Base-by-base conservation (phyloP, 345 rosid genomes). In the Dimocarpus longan region DNA sequence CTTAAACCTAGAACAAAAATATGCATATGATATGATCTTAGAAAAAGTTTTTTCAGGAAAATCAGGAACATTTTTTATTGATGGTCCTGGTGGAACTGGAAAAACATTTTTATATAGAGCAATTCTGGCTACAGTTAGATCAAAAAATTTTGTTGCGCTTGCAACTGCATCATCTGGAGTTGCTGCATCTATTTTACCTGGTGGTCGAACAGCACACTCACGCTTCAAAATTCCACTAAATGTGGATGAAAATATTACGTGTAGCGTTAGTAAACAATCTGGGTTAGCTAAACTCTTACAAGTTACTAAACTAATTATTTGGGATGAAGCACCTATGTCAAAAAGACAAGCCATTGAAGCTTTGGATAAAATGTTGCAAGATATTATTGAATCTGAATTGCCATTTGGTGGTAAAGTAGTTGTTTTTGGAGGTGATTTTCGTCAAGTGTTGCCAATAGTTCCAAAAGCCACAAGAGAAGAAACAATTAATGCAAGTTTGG, bases 71-170 rank as follows among this genome's bases (percentile, higher is more conserved):
- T 10, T 73, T 48, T 72, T 73, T 44, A 40, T 74, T 12, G 39
- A 80, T 74, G 63, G 68, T 0, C 54, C 19, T 8, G 10, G 78
- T 6, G 80, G 70, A 21, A 78, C 13, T 18, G 64, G 71, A 26
- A 70, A 78, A 70, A 78, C 70, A 42, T 79, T 6, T 43, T 37
- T 79, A 9, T 79, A 46, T 28, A 5, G 10, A 7, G 42, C 54
- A 5, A 40, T 74, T 8, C 21, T 48, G 5, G 46, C 46, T 0
- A 39, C 42, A 4, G 0, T 73, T 8, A 67, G 74, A 28, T 73
- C 44, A 3, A 24, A 79, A 12, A 12, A 18, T 8, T 2, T 10
- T 0, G 39, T 74, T 37, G 82, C 70, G 4, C 13, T 74, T 8
- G 74, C 46, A 0, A 57, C 70, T 0, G 62, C 78, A 3, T 22